phyloP scores from a whole-genome alignment of 306 rosid species.

The Quercus ilex region DNA sequence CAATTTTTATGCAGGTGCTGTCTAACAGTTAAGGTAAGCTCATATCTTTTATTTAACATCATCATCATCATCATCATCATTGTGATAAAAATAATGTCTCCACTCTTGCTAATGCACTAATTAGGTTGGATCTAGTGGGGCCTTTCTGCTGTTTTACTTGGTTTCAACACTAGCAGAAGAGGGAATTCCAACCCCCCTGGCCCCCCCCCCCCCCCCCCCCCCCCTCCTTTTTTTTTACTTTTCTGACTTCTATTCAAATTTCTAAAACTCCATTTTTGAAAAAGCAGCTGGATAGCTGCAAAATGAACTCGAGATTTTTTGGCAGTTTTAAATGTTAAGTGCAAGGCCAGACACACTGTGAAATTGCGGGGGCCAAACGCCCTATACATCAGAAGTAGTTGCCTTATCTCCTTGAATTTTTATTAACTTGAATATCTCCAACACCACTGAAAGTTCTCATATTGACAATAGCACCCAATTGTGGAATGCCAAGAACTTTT shows the following conservation, averaged over 20 bases:
- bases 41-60: slow-evolving; percentile 8
- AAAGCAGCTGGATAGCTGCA: too few relatives aligned
- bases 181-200: not conserved
- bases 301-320: too few relatives aligned
- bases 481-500: not conserved
- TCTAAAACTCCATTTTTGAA: not conserved
- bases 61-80: slow-evolving; percentile 9
- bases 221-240: too few relatives aligned
- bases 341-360: too few relatives aligned
- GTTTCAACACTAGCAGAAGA: not conserved
- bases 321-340: too few relatives aligned
- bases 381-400: not conserved
- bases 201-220: accelerated
- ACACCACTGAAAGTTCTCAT: not conserved
- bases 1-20: slow-evolving; percentile 75
- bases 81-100: not conserved
- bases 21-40: slow-evolving; percentile 90
- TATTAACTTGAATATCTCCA: not conserved
- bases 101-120: not conserved
- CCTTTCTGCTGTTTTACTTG: not conserved
- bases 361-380: too few relatives aligned
- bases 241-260: not conserved
- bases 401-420: not conserved
- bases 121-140: not conserved
- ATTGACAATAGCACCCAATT: not conserved